A percentile compares a stretch with the other conserved stretches of the same genome.
Evolutionary conservation across 2,329 filamentous ascomycete genomes (phyloP).

Genomic region (Sphaerulina vaccinii): DNA sequence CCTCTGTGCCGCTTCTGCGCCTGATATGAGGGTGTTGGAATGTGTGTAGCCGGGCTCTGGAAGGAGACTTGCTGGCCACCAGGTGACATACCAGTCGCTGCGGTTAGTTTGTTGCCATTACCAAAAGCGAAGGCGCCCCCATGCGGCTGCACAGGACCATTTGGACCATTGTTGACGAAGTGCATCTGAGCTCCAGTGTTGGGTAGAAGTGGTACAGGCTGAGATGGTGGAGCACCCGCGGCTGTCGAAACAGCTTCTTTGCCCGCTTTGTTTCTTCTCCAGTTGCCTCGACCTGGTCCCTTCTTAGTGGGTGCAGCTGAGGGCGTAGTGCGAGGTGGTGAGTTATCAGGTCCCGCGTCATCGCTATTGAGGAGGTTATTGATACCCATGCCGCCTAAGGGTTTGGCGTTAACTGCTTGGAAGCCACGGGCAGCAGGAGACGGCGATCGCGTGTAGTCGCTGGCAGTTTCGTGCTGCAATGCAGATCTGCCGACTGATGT

Average conservation of each 20-base stretch:
- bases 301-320: slow-evolving; percentile 36
- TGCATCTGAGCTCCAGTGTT: slow-evolving; percentile 31
- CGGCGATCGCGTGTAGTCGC: slow-evolving; percentile 49
- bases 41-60: slow-evolving; percentile 27
- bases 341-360: slow-evolving; percentile 33
- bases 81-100: slow-evolving; percentile 20
- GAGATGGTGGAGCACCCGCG: slow-evolving; percentile 18
- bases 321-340: slow-evolving; percentile 29
- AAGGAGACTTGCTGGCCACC: slow-evolving; percentile 27
- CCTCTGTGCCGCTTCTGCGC: slow-evolving; percentile 62
- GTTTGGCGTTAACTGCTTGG: slow-evolving; percentile 42
- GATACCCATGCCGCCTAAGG: slow-evolving; percentile 47
- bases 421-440: slow-evolving; percentile 38
- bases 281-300: slow-evolving; percentile 51
- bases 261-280: slow-evolving; percentile 42
- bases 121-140: slow-evolving; percentile 2
- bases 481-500: slow-evolving; percentile 22
- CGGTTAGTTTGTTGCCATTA: slow-evolving; percentile 14
- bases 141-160: slow-evolving; percentile 5
- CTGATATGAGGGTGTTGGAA: slow-evolving; percentile 37
- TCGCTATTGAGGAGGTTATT: slow-evolving; percentile 51
- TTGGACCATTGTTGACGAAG: slow-evolving; percentile 31
- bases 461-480: slow-evolving; percentile 38
- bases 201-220: slow-evolving; percentile 37
- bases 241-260: slow-evolving; percentile 15